A percentile compares a stretch with the other conserved stretches of the same genome.
Conservation (phyloP, 257 asterid species). For the Agastache rugosa region DNA sequence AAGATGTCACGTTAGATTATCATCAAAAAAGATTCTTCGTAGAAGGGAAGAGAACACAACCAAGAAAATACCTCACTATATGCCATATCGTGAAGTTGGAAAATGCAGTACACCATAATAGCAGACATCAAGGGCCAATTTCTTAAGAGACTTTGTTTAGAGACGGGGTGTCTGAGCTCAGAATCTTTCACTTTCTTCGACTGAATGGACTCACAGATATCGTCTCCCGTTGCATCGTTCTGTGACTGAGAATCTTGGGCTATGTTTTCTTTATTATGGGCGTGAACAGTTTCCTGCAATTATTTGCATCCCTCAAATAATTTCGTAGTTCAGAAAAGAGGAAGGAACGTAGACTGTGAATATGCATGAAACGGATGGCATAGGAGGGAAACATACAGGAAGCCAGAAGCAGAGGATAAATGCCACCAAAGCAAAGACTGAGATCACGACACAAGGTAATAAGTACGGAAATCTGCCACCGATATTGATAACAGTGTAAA, state of each 20-base stretch:
- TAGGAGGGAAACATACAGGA: conserved; percentile 59
- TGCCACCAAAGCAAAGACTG: conserved; percentile 65
- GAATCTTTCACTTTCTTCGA: conserved; percentile 32
- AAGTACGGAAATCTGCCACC: conserved; percentile 79
- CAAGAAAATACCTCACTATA: conserved; percentile 68
- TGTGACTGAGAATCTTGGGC: conserved; percentile 28
- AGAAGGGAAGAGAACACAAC: background rate
- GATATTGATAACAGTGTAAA: background rate
- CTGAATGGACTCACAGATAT: conserved; percentile 28
- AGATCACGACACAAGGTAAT: conserved; percentile 81
- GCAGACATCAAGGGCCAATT: conserved; percentile 84
- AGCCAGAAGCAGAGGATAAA: conserved; percentile 62
- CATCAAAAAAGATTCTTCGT: background rate
- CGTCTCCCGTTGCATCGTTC: conserved; percentile 43
- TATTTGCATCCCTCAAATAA: too few species aligned
- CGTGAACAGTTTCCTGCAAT: conserved; percentile 82
- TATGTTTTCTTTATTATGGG: conserved; percentile 43
- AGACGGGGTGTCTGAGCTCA: conserved; percentile 30
- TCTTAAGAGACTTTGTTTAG: conserved; percentile 54
- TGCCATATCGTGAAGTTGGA: conserved; percentile 93
- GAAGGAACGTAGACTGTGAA: background rate
- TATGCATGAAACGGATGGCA: conserved; percentile 8
- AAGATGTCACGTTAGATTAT: background rate
- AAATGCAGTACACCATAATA: conserved; percentile 71
- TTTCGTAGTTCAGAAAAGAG: background rate